phyloP scores from a whole-genome alignment of 192 early-diverging fungal genomes.

The Backusella liffmaniae region DNA sequence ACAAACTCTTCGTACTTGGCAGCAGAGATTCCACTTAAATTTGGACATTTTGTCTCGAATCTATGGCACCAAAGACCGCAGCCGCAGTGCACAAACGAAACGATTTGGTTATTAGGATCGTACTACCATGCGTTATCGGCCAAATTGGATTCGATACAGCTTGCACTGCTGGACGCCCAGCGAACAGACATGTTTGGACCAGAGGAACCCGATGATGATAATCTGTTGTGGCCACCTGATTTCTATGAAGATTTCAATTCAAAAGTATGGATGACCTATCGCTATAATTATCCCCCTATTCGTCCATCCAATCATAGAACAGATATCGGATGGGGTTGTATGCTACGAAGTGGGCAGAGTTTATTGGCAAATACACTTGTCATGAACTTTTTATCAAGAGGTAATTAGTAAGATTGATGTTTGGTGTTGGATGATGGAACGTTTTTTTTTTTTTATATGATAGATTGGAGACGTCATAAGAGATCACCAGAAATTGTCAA shows the following conservation, averaged over 20 bases:
- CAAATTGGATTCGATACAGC: conserved; percentile 11
- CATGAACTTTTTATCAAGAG: conserved; percentile 73
- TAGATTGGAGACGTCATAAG: conserved; percentile 46
- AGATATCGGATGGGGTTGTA: conserved; percentile 96
- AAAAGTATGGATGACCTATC: conserved; percentile 91
- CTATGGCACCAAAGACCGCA: conserved; percentile 25
- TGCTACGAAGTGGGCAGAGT: conserved; percentile 94
- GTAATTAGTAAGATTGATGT: conserved; percentile 27
- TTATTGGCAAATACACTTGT: conserved; percentile 84
- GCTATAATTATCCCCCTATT: conserved; percentile 85
- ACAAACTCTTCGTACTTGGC: conserved; percentile 41
- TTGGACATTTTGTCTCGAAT: conserved; percentile 38
- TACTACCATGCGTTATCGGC: conserved; percentile 34
- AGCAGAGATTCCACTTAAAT: conserved; percentile 41
- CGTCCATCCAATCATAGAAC: conserved; percentile 71
- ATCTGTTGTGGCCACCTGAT: conserved; percentile 33
- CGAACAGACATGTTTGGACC: conserved; percentile 22
- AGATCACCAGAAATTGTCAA: conserved; percentile 39
- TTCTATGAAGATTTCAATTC: conserved; percentile 80
- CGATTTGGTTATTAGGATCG: conserved; percentile 33
- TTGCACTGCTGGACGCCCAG: conserved; percentile 30
- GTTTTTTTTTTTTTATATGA: background rate
- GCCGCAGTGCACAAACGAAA: background rate
- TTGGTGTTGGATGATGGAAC: too few relatives aligned
- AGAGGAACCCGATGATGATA: background rate